Evolutionary conservation across 164 flowering plant species (phyloP), one percentile per base, ranked within the genome.

Genomic region (Houttuynia cordata): DNA sequence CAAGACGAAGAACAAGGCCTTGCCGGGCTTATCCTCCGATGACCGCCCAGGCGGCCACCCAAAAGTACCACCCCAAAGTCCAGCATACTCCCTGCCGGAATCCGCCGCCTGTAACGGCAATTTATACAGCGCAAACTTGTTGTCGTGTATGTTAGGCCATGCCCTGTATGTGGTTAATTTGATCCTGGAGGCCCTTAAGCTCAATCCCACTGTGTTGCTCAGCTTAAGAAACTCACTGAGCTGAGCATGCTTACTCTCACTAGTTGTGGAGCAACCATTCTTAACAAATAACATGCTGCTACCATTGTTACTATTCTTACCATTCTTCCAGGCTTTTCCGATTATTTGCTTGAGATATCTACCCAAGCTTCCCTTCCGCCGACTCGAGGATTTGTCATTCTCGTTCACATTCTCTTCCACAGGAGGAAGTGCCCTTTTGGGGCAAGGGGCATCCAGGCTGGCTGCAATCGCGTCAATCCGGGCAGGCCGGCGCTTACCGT

Each of bases 1-100:
- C 67, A 84, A 68, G 59, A 92, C 80, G 70, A 92, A 84, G 77
- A 87, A 92, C 30, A 92, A 70, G 57, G 98, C 98, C 68, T 85
- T 91, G 58, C 91, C 96, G 19, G 90, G 86, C 69, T 85, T 88
- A 75, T 88, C 96, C 67, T 85, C 85, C 17, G 83, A 68, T 37
- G 81, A 79, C 67, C 57, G 80, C 24, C 96, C 96, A 1, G 94
- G 96, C 53, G 96, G 96, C 97, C 96, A 91, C 22, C 97, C 96
- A 72, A 91, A 88, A 22, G 94, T 80, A 4, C 94, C 97, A 62
- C 92, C 97, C 96, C 96, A 88, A 30, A 88, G 60, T 65, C 97
- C 96, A 37, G 88, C 87, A 70, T 78, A 83, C 55, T 85, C 96
- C 55, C 80, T 80, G 24, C 75, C 85, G 2, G 76, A 55, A n/a